Evolutionary conservation across 495 filamentous ascomycete genomes (phyloP).

Genomic region (Penicillium nucicola): DNA sequence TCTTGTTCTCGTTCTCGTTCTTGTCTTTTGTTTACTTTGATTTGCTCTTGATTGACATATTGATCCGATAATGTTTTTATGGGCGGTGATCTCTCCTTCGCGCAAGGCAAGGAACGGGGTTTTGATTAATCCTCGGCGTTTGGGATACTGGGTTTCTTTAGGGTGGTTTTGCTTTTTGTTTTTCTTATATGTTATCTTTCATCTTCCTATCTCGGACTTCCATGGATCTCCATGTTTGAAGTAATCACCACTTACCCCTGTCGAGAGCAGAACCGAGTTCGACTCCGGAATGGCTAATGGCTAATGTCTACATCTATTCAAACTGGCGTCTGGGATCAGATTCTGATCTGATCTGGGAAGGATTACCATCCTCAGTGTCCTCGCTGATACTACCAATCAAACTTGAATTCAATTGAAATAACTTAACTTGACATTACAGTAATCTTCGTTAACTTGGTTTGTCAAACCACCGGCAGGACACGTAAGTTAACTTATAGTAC

Average conservation of each 20-base stretch:
- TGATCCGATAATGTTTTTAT: conserved; percentile 3
- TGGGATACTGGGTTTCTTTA: neutral
- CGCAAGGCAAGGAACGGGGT: too few species aligned
- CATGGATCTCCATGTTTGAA: neutral
- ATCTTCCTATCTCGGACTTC: neutral
- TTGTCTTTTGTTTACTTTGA: conserved; percentile 3
- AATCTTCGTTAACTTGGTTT: too few species aligned
- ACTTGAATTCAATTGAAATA: too few species aligned
- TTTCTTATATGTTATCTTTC: too few species aligned
- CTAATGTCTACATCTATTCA: neutral
- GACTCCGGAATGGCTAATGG: neutral
- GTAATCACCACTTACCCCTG: neutral
- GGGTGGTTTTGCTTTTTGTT: neutral
- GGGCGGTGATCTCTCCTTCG: neutral
- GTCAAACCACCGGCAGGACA: too few species aligned
- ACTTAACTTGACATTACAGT: too few species aligned
- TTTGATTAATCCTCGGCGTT: neutral
- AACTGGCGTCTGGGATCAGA: neutral
- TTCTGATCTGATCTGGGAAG: neutral
- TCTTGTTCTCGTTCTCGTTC: conserved; percentile 3
- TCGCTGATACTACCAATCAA: too few species aligned
- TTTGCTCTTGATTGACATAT: conserved; percentile 1
- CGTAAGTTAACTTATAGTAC: too few species aligned
- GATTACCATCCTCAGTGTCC: too few species aligned
- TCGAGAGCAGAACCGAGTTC: neutral